phyloP scores from a whole-genome alignment of 768 basidiomycete species.

The Hemileccinum rubropunctum region DNA sequence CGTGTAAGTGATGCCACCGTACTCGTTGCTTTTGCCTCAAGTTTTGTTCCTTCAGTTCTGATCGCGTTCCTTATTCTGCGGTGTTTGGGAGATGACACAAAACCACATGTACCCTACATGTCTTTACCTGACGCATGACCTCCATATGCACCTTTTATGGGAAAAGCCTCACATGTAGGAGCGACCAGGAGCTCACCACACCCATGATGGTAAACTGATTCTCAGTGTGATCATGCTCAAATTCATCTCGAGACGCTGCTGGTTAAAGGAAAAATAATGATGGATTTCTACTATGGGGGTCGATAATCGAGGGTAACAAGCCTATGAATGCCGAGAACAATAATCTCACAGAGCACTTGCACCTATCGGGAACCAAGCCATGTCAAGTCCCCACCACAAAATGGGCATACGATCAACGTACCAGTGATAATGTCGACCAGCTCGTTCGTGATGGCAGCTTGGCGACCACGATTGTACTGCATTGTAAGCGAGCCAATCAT shows the following conservation, averaged over 20 bases:
- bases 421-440: slow-evolving; percentile 91
- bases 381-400: not conserved
- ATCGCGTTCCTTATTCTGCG: slow-evolving; percentile 17
- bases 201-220: not conserved
- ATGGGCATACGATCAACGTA: slow-evolving; percentile 29
- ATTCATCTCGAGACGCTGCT: not conserved
- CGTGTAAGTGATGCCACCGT: slow-evolving; percentile 48
- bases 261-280: slow-evolving; percentile 15
- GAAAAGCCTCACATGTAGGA: not conserved
- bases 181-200: not conserved
- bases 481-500: slow-evolving; percentile 88
- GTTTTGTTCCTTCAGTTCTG: slow-evolving; percentile 31
- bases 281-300: slow-evolving; percentile 20
- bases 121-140: slow-evolving; percentile 26
- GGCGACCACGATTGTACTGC: slow-evolving; percentile 98
- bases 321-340: slow-evolving; percentile 11
- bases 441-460: slow-evolving; percentile 97
- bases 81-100: slow-evolving; percentile 26
- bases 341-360: slow-evolving; percentile 45
- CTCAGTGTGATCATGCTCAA: not conserved
- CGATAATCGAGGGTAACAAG: slow-evolving; percentile 10
- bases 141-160: slow-evolving; percentile 20
- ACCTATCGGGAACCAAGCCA: slow-evolving; percentile 30
- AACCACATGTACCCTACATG: slow-evolving; percentile 40
- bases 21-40: slow-evolving; percentile 3